Evolutionary conservation across 1,139 yeast genomes (phyloP), one percentile per base, ranked within the genome.

Genomic region (Lipomyces yarrowii): DNA sequence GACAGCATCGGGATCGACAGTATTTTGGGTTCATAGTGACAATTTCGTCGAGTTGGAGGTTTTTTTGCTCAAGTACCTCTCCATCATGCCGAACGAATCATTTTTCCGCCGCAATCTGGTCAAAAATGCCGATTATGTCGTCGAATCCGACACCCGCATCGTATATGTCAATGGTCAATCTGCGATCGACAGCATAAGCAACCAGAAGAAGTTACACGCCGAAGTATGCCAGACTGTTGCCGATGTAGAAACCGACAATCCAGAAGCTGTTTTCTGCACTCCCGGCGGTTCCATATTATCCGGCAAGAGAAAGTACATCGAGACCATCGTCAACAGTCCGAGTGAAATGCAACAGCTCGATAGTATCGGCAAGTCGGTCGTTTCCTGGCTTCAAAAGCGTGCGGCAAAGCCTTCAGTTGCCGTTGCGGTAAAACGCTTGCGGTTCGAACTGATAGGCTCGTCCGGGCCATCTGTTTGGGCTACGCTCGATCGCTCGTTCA

Each of bases 401-500:
- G 60, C 67, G 1, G 80, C 77, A 0, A 59, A 63, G 21, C 75
- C 76, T 2, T 67, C 77, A 8, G 69, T 78, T 3, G 69, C 71
- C 33, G 70, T 71, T n/a, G 62, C 70, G 11, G 70, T 71, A 53
- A 69, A 71, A n/a, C 71, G 81, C 11, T 72, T 75, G 6, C 71
- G 81, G 39, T 78, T 74, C 63, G 61, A 70, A 37, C 69, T 66
- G 60, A 61, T 70, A 6, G 72, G 68, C 10, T 65, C 67, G 7
- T 66, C 62, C 10, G 65, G 69, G 7, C 71, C 78, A 35, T 70
- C 77, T 80, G 56, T 80, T 82, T 71, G 81, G 80, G 74, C 91
- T 86, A 30, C 79, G 75, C 63, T 77, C 72, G 77, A 84, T 54
- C 77, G 81, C 15, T 75, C 82, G 68, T 74, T 86, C 21, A 76